Evolutionary conservation across 2,329 filamentous ascomycete species (phyloP).

Genomic region (Talaromyces islandicus): DNA sequence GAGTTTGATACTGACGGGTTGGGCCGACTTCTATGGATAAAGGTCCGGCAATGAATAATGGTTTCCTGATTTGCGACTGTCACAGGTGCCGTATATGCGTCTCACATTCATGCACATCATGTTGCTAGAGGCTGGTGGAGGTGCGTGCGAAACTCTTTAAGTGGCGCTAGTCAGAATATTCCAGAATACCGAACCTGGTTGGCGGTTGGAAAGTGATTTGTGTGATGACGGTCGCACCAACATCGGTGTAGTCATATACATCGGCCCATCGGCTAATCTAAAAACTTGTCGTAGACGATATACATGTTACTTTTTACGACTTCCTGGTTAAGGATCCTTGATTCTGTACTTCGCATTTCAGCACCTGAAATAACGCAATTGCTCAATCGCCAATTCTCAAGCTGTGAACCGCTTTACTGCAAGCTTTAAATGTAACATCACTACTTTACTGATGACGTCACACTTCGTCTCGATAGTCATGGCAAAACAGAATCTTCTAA

Average conservation of each 20-base stretch:
- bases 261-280: background rate
- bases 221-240: background rate
- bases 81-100: no score
- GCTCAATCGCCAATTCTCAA: background rate
- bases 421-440: no score
- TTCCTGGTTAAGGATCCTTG: background rate
- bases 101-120: no score
- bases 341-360: background rate
- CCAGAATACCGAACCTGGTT: background rate
- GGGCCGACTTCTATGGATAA: background rate
- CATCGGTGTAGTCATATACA: background rate
- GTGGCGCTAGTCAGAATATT: background rate
- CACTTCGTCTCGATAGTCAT: no score
- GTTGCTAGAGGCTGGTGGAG: no score
- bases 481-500: no score
- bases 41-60: background rate
- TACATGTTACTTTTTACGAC: background rate
- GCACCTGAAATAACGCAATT: background rate
- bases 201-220: background rate
- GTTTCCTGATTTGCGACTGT: no score
- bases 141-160: background rate
- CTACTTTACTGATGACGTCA: no score
- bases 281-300: background rate
- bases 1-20: background rate
- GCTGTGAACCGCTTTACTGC: no score